Evolutionary conservation across 352 stramenopile genomes (phyloP).

Genomic region (Elongisporangium undulatum): DNA sequence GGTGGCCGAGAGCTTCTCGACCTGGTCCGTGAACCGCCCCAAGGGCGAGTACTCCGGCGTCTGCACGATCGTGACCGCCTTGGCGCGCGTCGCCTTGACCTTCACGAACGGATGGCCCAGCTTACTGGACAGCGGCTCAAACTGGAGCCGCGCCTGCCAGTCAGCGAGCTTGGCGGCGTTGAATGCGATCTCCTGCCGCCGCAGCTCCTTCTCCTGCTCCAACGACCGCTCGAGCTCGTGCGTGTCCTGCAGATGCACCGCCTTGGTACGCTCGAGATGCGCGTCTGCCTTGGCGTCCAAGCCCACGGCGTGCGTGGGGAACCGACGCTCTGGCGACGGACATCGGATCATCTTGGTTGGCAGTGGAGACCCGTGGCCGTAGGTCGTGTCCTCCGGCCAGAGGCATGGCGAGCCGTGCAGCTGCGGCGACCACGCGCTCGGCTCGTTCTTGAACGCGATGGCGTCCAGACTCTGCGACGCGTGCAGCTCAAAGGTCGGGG

Average conservation of each 20-base stretch:
- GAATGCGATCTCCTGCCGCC: slow-evolving; percentile 21
- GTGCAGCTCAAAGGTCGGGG: slow-evolving; percentile 19
- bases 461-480: slow-evolving; percentile 32
- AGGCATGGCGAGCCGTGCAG: slow-evolving; percentile 42
- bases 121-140: slow-evolving; percentile 36
- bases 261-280: slow-evolving; percentile 19
- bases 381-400: slow-evolving; percentile 46
- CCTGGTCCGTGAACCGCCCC: slow-evolving; percentile 28
- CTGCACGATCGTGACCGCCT: slow-evolving; percentile 45
- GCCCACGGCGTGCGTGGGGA: slow-evolving; percentile 21
- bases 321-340: slow-evolving; percentile 35
- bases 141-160: slow-evolving; percentile 40
- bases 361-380: slow-evolving; percentile 27
- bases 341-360: slow-evolving; percentile 32
- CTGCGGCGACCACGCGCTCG: slow-evolving; percentile 26
- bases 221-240: slow-evolving; percentile 22
- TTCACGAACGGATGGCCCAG: slow-evolving; percentile 40
- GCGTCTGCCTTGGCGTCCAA: slow-evolving; percentile 9
- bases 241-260: slow-evolving; percentile 18
- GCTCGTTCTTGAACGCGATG: slow-evolving; percentile 17
- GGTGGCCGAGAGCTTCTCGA: slow-evolving; percentile 22
- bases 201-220: slow-evolving; percentile 26
- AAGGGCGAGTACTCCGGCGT: slow-evolving; percentile 36
- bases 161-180: slow-evolving; percentile 29
- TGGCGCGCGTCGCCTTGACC: slow-evolving; percentile 25